phyloP scores from a whole-genome alignment of 352 stramenopile species.

The Phytophthora tubulina region DNA sequence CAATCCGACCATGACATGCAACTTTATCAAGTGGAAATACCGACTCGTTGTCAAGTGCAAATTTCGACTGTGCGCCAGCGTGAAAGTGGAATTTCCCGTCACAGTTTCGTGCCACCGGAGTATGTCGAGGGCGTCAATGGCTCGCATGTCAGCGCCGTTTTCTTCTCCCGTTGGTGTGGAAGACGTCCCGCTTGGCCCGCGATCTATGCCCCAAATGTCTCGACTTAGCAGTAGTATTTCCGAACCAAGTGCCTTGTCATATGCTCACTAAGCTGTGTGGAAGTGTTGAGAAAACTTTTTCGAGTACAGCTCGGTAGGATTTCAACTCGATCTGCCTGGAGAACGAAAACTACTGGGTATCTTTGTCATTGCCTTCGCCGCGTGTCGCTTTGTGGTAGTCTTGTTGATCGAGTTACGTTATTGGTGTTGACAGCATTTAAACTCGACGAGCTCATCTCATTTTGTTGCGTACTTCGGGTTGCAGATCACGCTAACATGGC shows the following conservation, averaged over 20 bases:
- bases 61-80: conserved; percentile 3
- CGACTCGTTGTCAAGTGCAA: conserved; percentile 22
- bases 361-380: no score
- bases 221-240: neutral
- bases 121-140: conserved; percentile 10
- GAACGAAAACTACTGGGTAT: no score
- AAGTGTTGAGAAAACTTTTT: no score
- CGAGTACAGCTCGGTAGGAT: no score
- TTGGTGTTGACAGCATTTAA: no score
- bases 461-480: no score
- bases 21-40: conserved; percentile 28
- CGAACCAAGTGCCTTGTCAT: neutral
- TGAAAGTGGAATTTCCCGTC: conserved; percentile 26
- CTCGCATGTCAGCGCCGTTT: conserved; percentile 8
- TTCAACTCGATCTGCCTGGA: no score
- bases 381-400: no score
- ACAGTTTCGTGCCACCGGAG: conserved; percentile 2
- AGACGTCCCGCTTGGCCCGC: no score
- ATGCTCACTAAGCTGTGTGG: neutral
- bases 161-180: conserved; percentile 5
- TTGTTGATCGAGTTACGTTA: no score
- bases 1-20: conserved; percentile 28
- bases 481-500: no score
- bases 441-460: no score
- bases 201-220: neutral